These are phyloP conservation scores for Auriscalpium orientale DNA, from an alignment of 768 basidiomycete genomes.

Conservation along the genomic window DNA sequence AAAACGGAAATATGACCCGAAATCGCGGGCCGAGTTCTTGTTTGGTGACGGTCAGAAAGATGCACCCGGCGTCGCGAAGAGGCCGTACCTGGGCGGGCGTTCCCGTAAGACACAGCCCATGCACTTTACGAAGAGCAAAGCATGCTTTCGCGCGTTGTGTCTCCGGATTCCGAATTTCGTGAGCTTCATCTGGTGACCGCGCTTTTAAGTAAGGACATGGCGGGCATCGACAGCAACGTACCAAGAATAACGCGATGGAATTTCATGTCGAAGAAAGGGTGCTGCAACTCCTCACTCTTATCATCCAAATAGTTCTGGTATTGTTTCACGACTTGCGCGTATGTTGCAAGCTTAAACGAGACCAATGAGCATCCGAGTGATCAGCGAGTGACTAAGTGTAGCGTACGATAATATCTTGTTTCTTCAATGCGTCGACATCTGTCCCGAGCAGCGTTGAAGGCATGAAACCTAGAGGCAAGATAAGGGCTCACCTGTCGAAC, in stretches of 20 bases:
- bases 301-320: not conserved
- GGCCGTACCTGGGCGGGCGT: conserved; percentile 5
- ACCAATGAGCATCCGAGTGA: not conserved
- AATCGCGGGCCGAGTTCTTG: conserved; percentile 5
- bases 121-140: not conserved
- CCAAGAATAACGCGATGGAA: not conserved
- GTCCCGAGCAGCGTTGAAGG: not conserved
- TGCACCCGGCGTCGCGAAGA: not conserved
- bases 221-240: not conserved
- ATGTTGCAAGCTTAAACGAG: not conserved
- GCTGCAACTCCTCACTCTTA: not conserved
- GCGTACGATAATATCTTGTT: not conserved
- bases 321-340: not conserved
- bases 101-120: not conserved
- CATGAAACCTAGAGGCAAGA: not conserved
- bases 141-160: not conserved
- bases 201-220: too few species aligned
- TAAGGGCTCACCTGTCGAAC: not conserved
- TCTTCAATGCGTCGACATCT: not conserved
- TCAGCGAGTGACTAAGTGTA: not conserved
- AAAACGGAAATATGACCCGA: not conserved
- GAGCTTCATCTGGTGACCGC: conserved; percentile 2
- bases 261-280: not conserved
- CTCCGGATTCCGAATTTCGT: conserved; percentile 1
- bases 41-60: not conserved